Percentiles rank a stretch among this genome's conserved stretches.
Evolutionary conservation across 2,329 filamentous ascomycete genomes (phyloP).

Genomic region (Teratosphaeria nubilosa): DNA sequence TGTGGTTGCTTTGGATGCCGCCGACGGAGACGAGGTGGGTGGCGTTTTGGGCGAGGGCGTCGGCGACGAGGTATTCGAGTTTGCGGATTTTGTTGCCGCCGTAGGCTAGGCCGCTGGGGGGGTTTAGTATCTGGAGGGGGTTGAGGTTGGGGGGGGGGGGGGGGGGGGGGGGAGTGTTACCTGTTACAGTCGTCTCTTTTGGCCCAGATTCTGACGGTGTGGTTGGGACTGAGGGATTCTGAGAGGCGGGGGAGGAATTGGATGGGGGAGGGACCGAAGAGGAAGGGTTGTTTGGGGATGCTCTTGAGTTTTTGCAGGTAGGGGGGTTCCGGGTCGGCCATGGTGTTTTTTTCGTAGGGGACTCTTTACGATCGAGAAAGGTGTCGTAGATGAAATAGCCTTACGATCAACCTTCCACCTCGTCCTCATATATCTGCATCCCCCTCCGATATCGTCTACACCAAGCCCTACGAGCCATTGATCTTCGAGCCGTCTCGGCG

Average conservation of each 20-base stretch:
- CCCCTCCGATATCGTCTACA: neutral
- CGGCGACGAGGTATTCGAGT: constrained; percentile 29
- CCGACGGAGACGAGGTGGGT: constrained; percentile 28
- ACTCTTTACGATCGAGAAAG: no score
- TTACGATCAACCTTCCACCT: neutral
- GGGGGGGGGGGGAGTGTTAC: neutral
- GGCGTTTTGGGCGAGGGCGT: constrained; percentile 19
- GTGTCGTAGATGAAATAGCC: no score
- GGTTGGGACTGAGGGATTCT: constrained; percentile 41
- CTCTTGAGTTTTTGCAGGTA: constrained; percentile 14
- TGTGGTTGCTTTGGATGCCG: constrained; percentile 30
- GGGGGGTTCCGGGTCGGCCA: constrained; percentile 1
- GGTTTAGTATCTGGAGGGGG: no score
- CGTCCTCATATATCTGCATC: neutral
- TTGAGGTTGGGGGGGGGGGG: no score
- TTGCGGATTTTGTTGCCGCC: constrained; percentile 32
- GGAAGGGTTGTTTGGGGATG: constrained; percentile 52
- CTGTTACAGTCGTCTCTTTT: constrained; percentile 56
- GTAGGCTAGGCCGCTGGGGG: constrained; percentile 36
- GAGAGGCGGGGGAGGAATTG: constrained; percentile 57
- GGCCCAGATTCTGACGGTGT: constrained; percentile 54
- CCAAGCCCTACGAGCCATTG: neutral
- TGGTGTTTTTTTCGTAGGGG: no score
- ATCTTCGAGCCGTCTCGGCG: neutral
- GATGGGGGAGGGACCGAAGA: constrained; percentile 60